Conservation (phyloP, 768 basidiomycete species). For the Xerocomellus amylosporus region DNA sequence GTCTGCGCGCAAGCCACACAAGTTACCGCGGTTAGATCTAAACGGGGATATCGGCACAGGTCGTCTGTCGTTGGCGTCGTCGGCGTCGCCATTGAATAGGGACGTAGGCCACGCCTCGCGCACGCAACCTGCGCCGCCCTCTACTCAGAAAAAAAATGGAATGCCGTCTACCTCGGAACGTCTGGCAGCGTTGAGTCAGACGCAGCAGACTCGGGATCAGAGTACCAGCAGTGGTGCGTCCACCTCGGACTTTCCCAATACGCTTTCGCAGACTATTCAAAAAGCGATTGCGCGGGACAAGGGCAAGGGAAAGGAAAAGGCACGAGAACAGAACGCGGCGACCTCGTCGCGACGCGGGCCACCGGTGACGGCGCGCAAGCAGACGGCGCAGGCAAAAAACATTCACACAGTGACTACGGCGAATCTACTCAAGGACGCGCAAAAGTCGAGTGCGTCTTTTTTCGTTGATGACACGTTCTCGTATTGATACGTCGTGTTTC, state of each 20-base stretch:
- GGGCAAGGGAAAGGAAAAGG: not conserved
- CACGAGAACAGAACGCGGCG: not conserved
- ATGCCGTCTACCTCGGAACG: not conserved
- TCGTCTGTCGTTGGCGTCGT: not conserved
- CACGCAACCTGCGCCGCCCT: slow-evolving; percentile 6
- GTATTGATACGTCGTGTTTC: not conserved
- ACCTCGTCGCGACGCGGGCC: not conserved
- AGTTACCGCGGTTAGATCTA: slow-evolving; percentile 20
- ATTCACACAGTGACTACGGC: slow-evolving; percentile 9
- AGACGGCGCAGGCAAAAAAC: slow-evolving; percentile 1
- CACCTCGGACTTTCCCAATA: slow-evolving; percentile 15
- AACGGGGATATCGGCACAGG: not conserved
- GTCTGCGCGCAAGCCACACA: slow-evolving; percentile 11
- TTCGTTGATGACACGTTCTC: not conserved
- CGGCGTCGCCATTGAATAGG: not conserved
- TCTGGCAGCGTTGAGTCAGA: not conserved
- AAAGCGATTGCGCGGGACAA: slow-evolving; percentile 1
- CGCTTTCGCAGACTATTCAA: slow-evolving; percentile 19
- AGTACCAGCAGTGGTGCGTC: slow-evolving; percentile 10
- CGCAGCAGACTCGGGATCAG: not conserved
- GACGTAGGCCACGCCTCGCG: not conserved
- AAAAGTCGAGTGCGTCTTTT: slow-evolving; percentile 19
- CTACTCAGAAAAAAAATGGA: not conserved
- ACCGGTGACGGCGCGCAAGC: slow-evolving; percentile 15
- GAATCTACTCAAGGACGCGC: slow-evolving; percentile 16